Base-by-base conservation (phyloP, 2,329 filamentous ascomycete genomes). In the Colletotrichum sp. region DNA sequence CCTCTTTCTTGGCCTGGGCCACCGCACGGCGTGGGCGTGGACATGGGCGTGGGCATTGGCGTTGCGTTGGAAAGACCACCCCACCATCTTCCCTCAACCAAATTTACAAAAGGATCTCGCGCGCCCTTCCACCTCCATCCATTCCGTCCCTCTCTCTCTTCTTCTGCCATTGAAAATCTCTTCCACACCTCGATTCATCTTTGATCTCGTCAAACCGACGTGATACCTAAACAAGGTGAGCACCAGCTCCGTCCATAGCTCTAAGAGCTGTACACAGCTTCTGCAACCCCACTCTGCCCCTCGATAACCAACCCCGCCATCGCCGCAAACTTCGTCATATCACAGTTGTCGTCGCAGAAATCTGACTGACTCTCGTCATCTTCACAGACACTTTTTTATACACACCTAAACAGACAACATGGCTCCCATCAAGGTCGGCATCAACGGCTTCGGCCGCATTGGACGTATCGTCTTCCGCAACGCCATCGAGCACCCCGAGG, bases 401-500 rank as follows among this genome's bases (percentile, higher is more conserved):
- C 82, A 84, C 79, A 81, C 13, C 48, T 30, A 21, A 74, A 15
- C 43, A 74, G 60, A 74, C 72, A 71, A 18, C 24, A 87, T 87
- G 85, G 82, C 85, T 86, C 84, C 85, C 85, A 86, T 90, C 86
- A 92, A 98, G 93, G 95, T 98, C 86, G 96, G 96, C 88, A 98
- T 98, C 94, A 99, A 98, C 94, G 96, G 97, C 88, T 99, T 99
- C 92, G 97, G 97, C 91, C 96, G 97, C 89, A 99, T 99, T 89
- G 97, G 97, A 85, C 95, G 97, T 88, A 98, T 99, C 88, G 94
- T 99, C 91, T 97, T 99, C 94, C 95, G 96, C 91, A 99, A 98
- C 91, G 95, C 96, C 84, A 87, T 98, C 86, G 94, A 98, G 93
- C 94, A 96, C 90, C 88, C 91, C 83, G 94, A 98, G 77, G 94